Base-by-base conservation (phyloP, 768 basidiomycete genomes). In the Rubroboletus satanas region DNA sequence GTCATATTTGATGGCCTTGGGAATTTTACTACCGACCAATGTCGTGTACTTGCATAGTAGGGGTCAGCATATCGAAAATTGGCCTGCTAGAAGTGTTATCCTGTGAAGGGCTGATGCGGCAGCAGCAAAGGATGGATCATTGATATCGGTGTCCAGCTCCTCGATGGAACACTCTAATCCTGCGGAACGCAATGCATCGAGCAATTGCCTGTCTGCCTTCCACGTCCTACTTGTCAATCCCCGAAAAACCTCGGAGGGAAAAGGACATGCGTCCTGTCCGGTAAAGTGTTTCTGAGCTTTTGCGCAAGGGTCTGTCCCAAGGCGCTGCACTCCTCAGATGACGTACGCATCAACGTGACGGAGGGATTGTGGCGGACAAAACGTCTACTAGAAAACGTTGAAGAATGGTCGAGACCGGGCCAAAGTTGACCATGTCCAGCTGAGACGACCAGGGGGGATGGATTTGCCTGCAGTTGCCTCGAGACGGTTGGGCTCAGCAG, bases 371-470 rank as follows among this genome's bases (percentile, higher is more conserved):
- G 70, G 18, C 61, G 41, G 50, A 61, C 32, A 29, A 68, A 56
- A 3, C 46, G 52, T 32, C 62, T 58, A 5, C 36, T 53, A 7
- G 49, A 54, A 55, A 66, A 69, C 36, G 45, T 39, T 1, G 48
- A 4, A 63, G 63, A 15, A 71, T 46, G n/a, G 67, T 71, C 44
- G 62, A 45, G 2, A 42, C 44, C 6, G 70, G 60, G 18, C 66
- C 72, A 57, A 73, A 71, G 46, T 73, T 73, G 38, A 70, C 70
- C 61, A 73, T 59, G 49, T 71, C 72, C 12, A 71, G 71, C 47
- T 0, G 68, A 73, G 29, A 70, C 60, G 4, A 72, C 68, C 37
- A 69, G 67, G 7, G 21, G 71, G 67, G 10, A 69, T 52, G 45
- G 39, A 38, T 39, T 17, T 55, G 35, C 48, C 51, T 18, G 52